phyloP scores from a whole-genome alignment of 2,329 filamentous ascomycete species.

The Trichophyton equinum region DNA sequence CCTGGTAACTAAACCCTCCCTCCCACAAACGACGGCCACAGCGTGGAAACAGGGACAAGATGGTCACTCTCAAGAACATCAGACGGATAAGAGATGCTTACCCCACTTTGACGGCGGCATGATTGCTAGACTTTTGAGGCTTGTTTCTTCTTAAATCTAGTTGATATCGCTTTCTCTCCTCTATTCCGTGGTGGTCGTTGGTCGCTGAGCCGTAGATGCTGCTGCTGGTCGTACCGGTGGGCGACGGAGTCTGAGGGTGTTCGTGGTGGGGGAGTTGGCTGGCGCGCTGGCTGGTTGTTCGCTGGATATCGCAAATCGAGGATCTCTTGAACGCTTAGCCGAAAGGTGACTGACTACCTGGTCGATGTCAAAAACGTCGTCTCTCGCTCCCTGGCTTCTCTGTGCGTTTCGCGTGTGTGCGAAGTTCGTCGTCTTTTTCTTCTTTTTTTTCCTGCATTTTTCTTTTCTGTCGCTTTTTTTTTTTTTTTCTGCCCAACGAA shows the following conservation, averaged over 20 bases:
- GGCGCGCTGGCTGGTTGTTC: background rate
- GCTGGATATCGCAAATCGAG: no score
- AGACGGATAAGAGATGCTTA: constrained; percentile 17
- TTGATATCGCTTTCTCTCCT: background rate
- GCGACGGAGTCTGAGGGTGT: background rate
- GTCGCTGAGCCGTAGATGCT: background rate
- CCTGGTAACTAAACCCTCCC: background rate
- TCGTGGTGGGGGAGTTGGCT: background rate
- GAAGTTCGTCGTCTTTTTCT: background rate
- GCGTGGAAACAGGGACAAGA: background rate
- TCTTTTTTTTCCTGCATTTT: background rate
- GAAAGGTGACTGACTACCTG: background rate
- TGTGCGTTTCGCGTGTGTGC: background rate
- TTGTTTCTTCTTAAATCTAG: background rate
- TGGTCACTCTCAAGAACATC: background rate
- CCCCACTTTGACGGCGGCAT: constrained; percentile 41
- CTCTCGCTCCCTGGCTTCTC: background rate
- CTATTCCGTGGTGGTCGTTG: background rate
- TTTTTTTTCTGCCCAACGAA: constrained; percentile 3
- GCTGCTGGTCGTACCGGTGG: background rate
- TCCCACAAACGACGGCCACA: background rate
- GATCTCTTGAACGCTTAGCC: no score
- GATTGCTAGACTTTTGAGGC: constrained; percentile 7
- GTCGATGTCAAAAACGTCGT: background rate
- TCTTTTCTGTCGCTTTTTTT: background rate